A percentile compares a stretch with the other conserved stretches of the same genome.
Conservation (phyloP, 306 rosid species). For the Prunus mume region DNA sequence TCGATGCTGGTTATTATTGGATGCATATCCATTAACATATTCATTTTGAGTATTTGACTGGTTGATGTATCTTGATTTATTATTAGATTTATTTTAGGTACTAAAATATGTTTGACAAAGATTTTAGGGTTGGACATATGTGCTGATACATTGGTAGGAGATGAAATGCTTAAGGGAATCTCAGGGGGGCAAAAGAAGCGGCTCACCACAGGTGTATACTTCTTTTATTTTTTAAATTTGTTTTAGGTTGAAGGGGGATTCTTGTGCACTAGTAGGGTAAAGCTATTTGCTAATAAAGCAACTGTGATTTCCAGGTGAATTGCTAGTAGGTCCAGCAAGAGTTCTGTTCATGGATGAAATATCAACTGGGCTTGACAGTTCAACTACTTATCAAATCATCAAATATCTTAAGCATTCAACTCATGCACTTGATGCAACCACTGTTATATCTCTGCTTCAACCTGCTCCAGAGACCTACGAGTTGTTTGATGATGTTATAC, state of each 20-base stretch:
- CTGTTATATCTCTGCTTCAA: constrained; percentile 92
- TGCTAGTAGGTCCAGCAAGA: constrained; percentile 95
- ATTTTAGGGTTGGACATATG: constrained; percentile 98
- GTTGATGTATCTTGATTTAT: not conserved
- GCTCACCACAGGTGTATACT: constrained; percentile 80
- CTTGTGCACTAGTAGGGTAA: constrained; percentile 21
- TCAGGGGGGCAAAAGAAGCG: constrained; percentile 99
- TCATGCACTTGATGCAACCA: constrained; percentile 79
- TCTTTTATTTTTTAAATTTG: not conserved
- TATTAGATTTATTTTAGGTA: constrained; percentile 24
- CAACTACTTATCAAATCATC: constrained; percentile 90
- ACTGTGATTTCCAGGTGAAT: constrained; percentile 67
- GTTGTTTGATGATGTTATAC: constrained; percentile 90
- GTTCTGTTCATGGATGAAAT: constrained; percentile 98
- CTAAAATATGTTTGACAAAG: constrained; percentile 76
- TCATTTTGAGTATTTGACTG: not conserved
- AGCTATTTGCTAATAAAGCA: constrained; percentile 31
- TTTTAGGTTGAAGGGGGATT: not conserved
- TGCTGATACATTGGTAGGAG: constrained; percentile 98
- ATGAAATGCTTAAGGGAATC: constrained; percentile 98
- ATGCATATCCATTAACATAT: not conserved
- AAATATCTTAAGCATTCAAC: constrained; percentile 90
- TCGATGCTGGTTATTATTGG: constrained; percentile 27
- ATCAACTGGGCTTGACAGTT: constrained; percentile 95
- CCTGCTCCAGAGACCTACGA: constrained; percentile 99